Evolutionary conservation across 2,329 filamentous ascomycete species (phyloP).

Genomic region (Aspergillus latus): DNA sequence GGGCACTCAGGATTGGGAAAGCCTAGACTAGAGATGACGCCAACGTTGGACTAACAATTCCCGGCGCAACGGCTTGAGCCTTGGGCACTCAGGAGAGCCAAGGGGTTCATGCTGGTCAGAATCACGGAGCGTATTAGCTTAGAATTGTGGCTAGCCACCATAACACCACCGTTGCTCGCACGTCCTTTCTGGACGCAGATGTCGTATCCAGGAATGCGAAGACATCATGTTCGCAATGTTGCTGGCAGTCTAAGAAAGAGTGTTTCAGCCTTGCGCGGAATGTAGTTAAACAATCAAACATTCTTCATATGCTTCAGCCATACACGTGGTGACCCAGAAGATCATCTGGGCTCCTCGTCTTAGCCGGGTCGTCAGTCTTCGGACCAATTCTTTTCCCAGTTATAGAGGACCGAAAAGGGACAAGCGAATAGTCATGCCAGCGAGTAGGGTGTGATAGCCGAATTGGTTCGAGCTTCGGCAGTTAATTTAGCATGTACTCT

Average conservation of each 20-base stretch:
- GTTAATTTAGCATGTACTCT: conserved; percentile 2
- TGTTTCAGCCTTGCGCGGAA: conserved; percentile 8
- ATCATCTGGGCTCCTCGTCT: not conserved
- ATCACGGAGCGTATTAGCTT: conserved; percentile 1
- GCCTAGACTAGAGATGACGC: not conserved
- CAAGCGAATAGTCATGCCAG: not conserved
- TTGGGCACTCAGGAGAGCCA: not conserved
- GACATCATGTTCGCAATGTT: not conserved
- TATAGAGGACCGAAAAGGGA: not conserved
- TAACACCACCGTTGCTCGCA: not conserved
- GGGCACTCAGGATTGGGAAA: not conserved
- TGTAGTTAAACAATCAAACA: not conserved
- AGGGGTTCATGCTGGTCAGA: conserved; percentile 3
- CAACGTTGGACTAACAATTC: not conserved
- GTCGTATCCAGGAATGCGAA: not conserved
- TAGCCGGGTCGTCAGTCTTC: not conserved
- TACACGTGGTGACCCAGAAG: conserved; percentile 3
- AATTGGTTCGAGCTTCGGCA: conserved; percentile 4
- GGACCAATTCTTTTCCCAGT: not conserved
- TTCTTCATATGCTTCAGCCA: conserved; percentile 2
- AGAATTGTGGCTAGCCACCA: not conserved
- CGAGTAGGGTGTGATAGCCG: conserved; percentile 2
- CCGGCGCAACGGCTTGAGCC: not conserved
- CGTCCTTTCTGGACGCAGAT: not conserved
- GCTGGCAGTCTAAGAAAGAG: not conserved